Evolutionary conservation across 192 early-diverging fungal genomes (phyloP).

Genomic region (Linnemannia zychae): DNA sequence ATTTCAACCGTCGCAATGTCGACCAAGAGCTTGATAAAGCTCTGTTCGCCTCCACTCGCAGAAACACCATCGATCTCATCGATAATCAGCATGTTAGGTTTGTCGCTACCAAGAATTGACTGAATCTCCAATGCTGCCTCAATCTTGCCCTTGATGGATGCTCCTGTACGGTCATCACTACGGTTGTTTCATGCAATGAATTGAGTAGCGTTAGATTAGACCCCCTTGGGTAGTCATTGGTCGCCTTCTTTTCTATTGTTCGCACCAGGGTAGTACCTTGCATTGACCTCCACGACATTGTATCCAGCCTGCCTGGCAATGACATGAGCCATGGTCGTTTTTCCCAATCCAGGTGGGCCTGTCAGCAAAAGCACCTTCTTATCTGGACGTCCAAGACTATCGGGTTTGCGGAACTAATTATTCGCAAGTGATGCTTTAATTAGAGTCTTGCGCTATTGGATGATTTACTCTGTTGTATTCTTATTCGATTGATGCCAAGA

Average conservation of each 20-base stretch:
- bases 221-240: background rate
- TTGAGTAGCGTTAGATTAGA: constrained; percentile 16
- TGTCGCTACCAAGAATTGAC: constrained; percentile 70
- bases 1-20: constrained; percentile 68
- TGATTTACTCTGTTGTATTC: no score
- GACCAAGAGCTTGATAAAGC: constrained; percentile 86
- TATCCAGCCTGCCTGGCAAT: constrained; percentile 93
- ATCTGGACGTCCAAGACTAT: constrained; percentile 52
- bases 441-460: no score
- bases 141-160: constrained; percentile 79
- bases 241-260: constrained; percentile 15
- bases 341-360: constrained; percentile 95
- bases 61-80: constrained; percentile 97
- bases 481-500: no score
- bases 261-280: constrained; percentile 58
- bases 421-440: background rate
- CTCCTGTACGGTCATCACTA: constrained; percentile 95
- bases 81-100: constrained; percentile 89
- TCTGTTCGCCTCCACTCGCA: constrained; percentile 79
- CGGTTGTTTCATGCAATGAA: constrained; percentile 6
- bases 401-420: constrained; percentile 49
- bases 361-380: constrained; percentile 76
- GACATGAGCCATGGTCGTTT: constrained; percentile 97
- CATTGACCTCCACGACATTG: constrained; percentile 93
- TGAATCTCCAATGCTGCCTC: constrained; percentile 84